Evolutionary conservation across 75 land plant genomes (phyloP), one percentile per base, ranked within the genome.

Genomic region (Pinus albicaulis): DNA sequence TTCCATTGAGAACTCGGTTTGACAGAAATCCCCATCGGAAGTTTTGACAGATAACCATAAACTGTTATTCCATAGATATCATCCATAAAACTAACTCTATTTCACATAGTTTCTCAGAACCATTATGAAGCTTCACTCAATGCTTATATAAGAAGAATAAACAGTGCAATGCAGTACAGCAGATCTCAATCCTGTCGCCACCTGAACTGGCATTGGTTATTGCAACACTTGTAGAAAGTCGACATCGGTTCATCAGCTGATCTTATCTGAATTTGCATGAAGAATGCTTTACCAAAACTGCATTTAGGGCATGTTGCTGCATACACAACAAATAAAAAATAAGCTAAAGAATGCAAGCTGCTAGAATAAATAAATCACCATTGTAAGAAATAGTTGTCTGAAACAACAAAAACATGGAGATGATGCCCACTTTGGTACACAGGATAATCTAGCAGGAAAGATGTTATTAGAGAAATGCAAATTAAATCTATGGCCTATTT

Each of bases 231-330:
- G 81, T 91, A 91, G 70, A 91, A 89, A 5, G 81, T 88, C 24
- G 93, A 74, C 81, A 74, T 80, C 1, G 93, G 91, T 48, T 91
- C 93, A 82, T 91, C 93, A 14, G 93, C 93, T 58, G 93, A 91
- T 76, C 93, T 78, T 53, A 84, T 89, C 72, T 91, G 93, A 58
- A 82, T 59, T 74, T 81, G 88, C 76, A 74, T 77, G 77, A 77
- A 91, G 73, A 82, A 82, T 26, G 93, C 93, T 53, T 80, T 76
- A 15, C 83, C 84, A 68, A 60, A 64, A 31, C 31, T 74, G 69
- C 93, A 91, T 53, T 76, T 55, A 7, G 84, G 86, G 59, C 91
- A 89, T 31, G 79, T 81, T 38, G 74, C 92, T 89, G 89, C 75
- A 72, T 59, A 36, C 25, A 26, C 48, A 65, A 77, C 16, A 60